phyloP scores from a whole-genome alignment of 345 rosid species.

The Cardamine resedifolia region DNA sequence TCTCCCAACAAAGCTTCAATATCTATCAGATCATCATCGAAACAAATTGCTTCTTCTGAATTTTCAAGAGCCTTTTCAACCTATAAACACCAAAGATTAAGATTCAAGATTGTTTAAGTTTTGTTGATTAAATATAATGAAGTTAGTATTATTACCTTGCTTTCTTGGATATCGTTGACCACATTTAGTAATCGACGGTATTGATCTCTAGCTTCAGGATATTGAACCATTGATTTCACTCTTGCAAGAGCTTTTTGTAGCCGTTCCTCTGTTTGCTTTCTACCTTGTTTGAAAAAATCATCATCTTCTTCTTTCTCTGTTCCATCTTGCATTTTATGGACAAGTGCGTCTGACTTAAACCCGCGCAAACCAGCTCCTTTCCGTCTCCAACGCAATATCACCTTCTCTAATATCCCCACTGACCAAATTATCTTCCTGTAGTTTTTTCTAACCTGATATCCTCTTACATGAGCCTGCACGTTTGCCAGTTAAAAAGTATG shows the following conservation, averaged over 20 bases:
- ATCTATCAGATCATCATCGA: conserved; percentile 57
- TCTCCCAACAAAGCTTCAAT: conserved; percentile 49
- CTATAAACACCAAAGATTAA: conserved; percentile 25
- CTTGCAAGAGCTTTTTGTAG: conserved; percentile 76
- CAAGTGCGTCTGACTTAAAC: conserved; percentile 62
- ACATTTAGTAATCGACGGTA: conserved; percentile 75
- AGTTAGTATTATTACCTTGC: conserved; percentile 51
- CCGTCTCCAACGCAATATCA: conserved; percentile 92
- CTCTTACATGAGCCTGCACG: conserved; percentile 89
- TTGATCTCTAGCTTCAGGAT: conserved; percentile 93
- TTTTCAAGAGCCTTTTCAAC: conserved; percentile 40
- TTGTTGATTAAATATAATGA: background rate
- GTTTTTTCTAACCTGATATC: conserved; percentile 86
- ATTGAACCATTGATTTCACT: conserved; percentile 88
- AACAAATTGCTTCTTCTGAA: conserved; percentile 42
- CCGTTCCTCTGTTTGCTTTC: conserved; percentile 86
- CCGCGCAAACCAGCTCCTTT: conserved; percentile 91
- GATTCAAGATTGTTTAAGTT: background rate
- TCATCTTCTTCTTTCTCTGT: conserved; percentile 66
- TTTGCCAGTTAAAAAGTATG: conserved; percentile 16
- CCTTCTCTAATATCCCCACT: conserved; percentile 86
- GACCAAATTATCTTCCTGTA: conserved; percentile 83
- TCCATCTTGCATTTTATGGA: conserved; percentile 44
- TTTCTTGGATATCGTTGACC: conserved; percentile 70
- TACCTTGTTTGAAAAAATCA: conserved; percentile 81